These are phyloP conservation scores for Aspergillus sp. DNA, from an alignment of 2,329 filamentous ascomycete genomes.

Conservation along the genomic window DNA sequence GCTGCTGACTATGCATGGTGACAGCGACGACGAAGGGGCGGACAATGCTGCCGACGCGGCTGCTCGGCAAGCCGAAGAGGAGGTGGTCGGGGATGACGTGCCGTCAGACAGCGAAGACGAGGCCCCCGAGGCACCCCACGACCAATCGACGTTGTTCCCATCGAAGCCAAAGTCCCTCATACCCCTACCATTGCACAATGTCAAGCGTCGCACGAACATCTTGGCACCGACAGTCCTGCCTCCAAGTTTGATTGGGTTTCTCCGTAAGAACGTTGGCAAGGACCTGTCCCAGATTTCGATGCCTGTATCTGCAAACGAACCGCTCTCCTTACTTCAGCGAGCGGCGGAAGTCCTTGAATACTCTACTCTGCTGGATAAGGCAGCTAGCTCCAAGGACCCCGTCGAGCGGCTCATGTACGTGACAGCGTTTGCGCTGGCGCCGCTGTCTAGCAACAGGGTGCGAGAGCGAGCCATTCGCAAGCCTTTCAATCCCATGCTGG, in stretches of 20 bases:
- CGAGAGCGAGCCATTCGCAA: conserved; percentile 92
- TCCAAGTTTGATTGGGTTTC: conserved; percentile 86
- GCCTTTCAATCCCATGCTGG: conserved; percentile 94
- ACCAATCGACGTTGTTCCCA: conserved; percentile 61
- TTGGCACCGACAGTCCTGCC: conserved; percentile 71
- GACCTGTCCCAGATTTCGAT: conserved; percentile 95
- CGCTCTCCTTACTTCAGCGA: conserved; percentile 79
- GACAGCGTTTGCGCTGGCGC: conserved; percentile 83
- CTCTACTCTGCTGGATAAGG: conserved; percentile 73
- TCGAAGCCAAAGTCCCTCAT: conserved; percentile 67
- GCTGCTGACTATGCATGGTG: conserved; percentile 69
- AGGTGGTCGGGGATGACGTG: conserved; percentile 51
- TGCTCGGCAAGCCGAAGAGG: conserved; percentile 55
- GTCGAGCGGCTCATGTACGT: conserved; percentile 77
- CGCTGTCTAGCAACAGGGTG: conserved; percentile 74
- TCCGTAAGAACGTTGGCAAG: conserved; percentile 97
- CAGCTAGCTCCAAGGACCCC: conserved; percentile 52
- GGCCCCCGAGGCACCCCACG: conserved; percentile 37
- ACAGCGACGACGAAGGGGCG: conserved; percentile 63
- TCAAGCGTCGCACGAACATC: conserved; percentile 67
- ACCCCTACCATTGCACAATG: conserved; percentile 67
- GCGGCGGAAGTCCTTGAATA: conserved; percentile 91
- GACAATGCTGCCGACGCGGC: conserved; percentile 8
- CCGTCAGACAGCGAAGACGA: conserved; percentile 60
- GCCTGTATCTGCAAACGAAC: conserved; percentile 96